phyloP scores from a whole-genome alignment of 192 early-diverging fungal species.

The Backusella australiensis region DNA sequence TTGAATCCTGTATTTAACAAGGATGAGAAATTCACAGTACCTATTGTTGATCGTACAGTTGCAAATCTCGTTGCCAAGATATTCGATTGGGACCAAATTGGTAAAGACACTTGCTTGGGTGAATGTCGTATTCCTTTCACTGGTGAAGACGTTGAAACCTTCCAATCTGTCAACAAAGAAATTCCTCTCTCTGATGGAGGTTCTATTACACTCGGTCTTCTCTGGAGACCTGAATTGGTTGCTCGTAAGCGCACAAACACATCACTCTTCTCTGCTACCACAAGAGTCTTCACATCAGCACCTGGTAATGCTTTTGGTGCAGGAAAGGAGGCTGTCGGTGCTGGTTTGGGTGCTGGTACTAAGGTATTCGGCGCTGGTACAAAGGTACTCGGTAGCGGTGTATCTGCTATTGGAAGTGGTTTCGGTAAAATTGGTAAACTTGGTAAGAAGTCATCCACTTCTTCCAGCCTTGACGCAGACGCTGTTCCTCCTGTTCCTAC shows the following conservation, averaged over 20 bases:
- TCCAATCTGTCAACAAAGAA: conserved; percentile 9
- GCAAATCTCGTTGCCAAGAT: conserved; percentile 61
- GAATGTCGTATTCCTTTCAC: conserved; percentile 47
- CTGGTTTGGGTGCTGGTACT: conserved; percentile 55
- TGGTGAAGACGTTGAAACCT: conserved; percentile 27
- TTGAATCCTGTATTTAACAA: conserved; percentile 61
- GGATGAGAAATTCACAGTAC: conserved; percentile 62
- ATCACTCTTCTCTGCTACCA: conserved; percentile 27
- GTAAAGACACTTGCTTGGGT: conserved; percentile 60
- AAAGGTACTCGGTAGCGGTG: conserved; percentile 34
- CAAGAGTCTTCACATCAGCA: conserved; percentile 50
- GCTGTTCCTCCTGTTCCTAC: conserved; percentile 17
- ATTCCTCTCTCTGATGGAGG: conserved; percentile 26
- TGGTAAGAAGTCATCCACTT: conserved; percentile 39
- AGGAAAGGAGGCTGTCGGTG: conserved; percentile 55
- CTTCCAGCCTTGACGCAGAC: conserved; percentile 15
- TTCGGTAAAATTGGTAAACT: conserved; percentile 21
- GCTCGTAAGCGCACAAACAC: conserved; percentile 36
- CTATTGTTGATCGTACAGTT: conserved; percentile 52
- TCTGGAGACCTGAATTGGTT: conserved; percentile 56
- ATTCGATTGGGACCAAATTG: conserved; percentile 81
- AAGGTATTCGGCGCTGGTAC: conserved; percentile 48
- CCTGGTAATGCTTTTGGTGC: conserved; percentile 55
- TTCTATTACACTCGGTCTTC: conserved; percentile 50
- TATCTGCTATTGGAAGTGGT: conserved; percentile 24